A percentile compares a stretch with the other conserved stretches of the same genome.
Evolutionary conservation across 2,329 filamentous ascomycete genomes (phyloP).

Genomic region (Cadophora malorum): DNA sequence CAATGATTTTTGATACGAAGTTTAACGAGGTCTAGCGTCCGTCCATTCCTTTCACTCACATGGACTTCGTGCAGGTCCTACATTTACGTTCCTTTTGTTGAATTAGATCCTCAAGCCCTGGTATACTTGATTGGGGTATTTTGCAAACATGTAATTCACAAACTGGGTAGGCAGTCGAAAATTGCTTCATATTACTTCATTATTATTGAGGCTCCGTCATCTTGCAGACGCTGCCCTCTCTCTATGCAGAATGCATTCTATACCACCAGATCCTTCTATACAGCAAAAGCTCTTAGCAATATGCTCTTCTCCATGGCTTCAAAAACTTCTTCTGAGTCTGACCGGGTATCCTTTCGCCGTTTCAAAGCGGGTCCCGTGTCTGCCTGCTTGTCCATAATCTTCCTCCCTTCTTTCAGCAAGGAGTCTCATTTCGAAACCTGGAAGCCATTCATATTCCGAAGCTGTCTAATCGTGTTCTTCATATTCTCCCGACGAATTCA

Average conservation of each 20-base stretch:
- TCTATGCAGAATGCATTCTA: background rate
- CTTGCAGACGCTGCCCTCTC: background rate
- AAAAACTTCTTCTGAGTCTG: background rate
- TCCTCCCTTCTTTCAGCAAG: too few species aligned
- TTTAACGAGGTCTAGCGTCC: too few species aligned
- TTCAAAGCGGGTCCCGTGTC: background rate
- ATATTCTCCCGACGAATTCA: background rate
- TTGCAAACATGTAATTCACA: too few species aligned
- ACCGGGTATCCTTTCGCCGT: background rate
- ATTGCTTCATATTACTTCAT: background rate
- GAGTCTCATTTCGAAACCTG: too few species aligned
- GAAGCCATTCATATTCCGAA: too few species aligned
- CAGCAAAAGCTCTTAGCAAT: background rate
- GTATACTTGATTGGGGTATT: too few species aligned
- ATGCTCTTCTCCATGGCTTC: background rate
- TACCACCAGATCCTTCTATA: background rate
- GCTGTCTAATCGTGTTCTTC: too few species aligned
- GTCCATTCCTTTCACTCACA: background rate
- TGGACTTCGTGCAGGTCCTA: too few species aligned
- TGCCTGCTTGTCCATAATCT: background rate
- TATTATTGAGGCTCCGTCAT: background rate
- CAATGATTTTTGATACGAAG: too few species aligned
- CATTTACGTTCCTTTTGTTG: too few species aligned
- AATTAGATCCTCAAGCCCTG: too few species aligned
- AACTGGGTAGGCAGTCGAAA: background rate